phyloP scores from a whole-genome alignment of 106 monocot genomes.

The Dioscorea dumetorum region DNA sequence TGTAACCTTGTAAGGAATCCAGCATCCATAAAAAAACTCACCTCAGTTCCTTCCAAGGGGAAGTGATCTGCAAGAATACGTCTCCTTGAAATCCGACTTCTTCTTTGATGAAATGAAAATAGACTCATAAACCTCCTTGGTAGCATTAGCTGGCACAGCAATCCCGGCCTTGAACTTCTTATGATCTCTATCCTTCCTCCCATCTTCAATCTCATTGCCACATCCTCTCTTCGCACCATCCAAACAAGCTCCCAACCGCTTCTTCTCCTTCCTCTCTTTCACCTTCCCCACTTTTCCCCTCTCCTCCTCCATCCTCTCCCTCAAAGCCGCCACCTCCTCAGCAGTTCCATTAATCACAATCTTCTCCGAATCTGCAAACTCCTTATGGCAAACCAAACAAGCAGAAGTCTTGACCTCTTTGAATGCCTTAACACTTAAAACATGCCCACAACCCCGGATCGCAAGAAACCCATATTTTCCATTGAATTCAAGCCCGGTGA shows the following conservation, averaged over 20 bases:
- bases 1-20: neutral
- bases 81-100: conserved; percentile 75
- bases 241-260: conserved; percentile 16
- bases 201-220: conserved; percentile 29
- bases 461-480: conserved; percentile 82
- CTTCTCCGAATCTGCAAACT: conserved; percentile 67
- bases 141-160: conserved; percentile 67
- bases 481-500: conserved; percentile 77
- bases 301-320: conserved; percentile 88
- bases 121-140: conserved; percentile 88
- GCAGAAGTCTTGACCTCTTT: conserved; percentile 75
- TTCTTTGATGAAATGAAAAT: conserved; percentile 91
- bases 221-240: conserved; percentile 27
- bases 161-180: conserved; percentile 79
- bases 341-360: conserved; percentile 77
- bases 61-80: conserved; percentile 74
- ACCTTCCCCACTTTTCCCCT: conserved; percentile 50
- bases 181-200: conserved; percentile 16
- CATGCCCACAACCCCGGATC: conserved; percentile 72
- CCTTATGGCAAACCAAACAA: conserved; percentile 80
- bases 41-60: conserved; percentile 88
- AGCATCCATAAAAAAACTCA: neutral
- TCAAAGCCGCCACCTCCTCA: conserved; percentile 63
- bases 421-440: conserved; percentile 71
- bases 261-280: conserved; percentile 75